A percentile compares a stretch with the other conserved stretches of the same genome.
phyloP scores from a whole-genome alignment of 2,329 filamentous ascomycete genomes.

The Arthrobotrys pseudoclavata region DNA sequence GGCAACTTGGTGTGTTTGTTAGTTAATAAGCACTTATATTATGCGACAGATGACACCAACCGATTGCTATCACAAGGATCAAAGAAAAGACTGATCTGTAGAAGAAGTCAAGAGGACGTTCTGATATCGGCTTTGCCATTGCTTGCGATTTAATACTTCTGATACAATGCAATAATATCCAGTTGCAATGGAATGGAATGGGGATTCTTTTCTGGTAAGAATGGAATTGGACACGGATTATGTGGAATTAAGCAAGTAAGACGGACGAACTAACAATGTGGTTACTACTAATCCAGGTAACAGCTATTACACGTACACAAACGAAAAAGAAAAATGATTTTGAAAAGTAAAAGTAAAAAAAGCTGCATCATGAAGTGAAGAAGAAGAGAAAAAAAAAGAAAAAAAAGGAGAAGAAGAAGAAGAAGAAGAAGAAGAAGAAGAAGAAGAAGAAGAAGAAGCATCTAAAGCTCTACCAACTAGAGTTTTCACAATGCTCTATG shows the following conservation, averaged over 20 bases:
- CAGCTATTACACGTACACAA: background rate
- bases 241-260: background rate
- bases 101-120: conserved; percentile 47
- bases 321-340: background rate
- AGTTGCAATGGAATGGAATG: too few species aligned
- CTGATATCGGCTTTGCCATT: conserved; percentile 54
- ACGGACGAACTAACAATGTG: background rate
- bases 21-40: background rate
- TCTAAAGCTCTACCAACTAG: conserved; percentile 7
- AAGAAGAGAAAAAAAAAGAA: background rate
- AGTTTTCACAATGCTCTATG: conserved; percentile 18
- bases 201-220: background rate
- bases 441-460: background rate
- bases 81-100: conserved; percentile 48
- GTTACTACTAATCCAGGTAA: conserved; percentile 10
- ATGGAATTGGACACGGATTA: background rate
- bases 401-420: background rate
- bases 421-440: background rate
- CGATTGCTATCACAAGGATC: conserved; percentile 49
- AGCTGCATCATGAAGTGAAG: too few species aligned
- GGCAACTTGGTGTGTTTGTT: conserved; percentile 30
- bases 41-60: conserved; percentile 22
- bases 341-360: background rate
- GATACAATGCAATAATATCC: too few species aligned
- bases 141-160: background rate